phyloP scores from a whole-genome alignment of 345 rosid genomes.

The Alliaria petiolata region DNA sequence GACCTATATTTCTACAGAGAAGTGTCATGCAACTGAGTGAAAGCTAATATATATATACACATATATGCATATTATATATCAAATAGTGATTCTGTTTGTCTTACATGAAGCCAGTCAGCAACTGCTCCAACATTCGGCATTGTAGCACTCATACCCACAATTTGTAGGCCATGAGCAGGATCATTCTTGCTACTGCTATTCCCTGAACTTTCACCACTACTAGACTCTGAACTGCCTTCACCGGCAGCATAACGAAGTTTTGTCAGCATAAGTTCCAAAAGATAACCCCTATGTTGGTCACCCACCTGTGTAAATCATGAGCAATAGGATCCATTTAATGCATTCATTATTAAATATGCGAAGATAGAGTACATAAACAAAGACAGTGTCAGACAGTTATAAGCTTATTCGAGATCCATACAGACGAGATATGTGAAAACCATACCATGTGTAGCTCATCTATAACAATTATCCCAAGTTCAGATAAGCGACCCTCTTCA shows the following conservation, averaged over 20 bases:
- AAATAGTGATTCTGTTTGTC: constrained; percentile 18
- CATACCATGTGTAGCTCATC: constrained; percentile 98
- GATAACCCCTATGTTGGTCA: constrained; percentile 94
- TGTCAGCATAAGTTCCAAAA: constrained; percentile 88
- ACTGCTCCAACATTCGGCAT: constrained; percentile 98
- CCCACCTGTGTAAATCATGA: constrained; percentile 62
- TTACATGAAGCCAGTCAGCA: constrained; percentile 98
- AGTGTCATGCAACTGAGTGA: constrained; percentile 3
- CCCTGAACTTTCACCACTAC: constrained; percentile 86
- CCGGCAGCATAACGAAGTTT: constrained; percentile 98
- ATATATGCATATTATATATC: no score
- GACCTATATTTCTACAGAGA: not conserved
- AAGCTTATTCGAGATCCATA: constrained; percentile 10
- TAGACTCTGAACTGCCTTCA: constrained; percentile 75
- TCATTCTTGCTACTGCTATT: constrained; percentile 76
- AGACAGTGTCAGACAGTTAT: constrained; percentile 11
- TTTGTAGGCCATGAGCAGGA: constrained; percentile 82
- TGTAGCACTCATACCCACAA: constrained; percentile 99
- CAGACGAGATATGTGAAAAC: constrained; percentile 11
- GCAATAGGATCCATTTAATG: constrained; percentile 11
- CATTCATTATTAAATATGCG: not conserved
- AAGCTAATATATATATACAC: not conserved
- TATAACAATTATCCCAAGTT: constrained; percentile 91
- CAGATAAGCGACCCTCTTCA: constrained; percentile 93
- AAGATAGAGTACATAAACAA: constrained; percentile 18